Conservation (phyloP, 352 stramenopile genomes). For the Phytophthora palmivora region DNA sequence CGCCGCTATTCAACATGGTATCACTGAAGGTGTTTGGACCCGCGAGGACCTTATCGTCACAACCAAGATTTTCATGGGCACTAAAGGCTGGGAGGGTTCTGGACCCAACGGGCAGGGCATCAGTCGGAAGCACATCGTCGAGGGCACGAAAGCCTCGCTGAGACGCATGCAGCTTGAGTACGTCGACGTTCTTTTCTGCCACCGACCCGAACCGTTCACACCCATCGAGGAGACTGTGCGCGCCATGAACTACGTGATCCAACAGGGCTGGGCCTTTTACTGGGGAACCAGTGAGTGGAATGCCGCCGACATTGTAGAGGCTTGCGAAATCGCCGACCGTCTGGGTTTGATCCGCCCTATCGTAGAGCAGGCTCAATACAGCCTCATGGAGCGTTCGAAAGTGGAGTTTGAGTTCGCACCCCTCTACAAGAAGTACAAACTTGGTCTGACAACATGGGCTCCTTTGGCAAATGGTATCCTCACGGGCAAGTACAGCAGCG, state of each 20-base stretch:
- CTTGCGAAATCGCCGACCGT: constrained; percentile 42
- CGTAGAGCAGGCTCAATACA: constrained; percentile 65
- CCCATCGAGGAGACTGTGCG: constrained; percentile 21
- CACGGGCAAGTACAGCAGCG: constrained; percentile 67
- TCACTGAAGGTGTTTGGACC: constrained; percentile 22
- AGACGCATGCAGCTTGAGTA: constrained; percentile 34
- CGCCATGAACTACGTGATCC: constrained; percentile 16
- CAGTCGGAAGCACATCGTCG: constrained; percentile 38
- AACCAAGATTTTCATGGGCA: constrained; percentile 51
- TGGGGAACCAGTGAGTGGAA: constrained; percentile 31
- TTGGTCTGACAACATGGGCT: constrained; percentile 40
- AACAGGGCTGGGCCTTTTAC: constrained; percentile 18
- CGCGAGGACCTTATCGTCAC: constrained; percentile 39
- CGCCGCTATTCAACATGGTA: constrained; percentile 13
- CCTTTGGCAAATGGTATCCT: constrained; percentile 57
- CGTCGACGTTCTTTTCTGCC: constrained; percentile 52
- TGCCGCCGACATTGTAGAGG: constrained; percentile 59
- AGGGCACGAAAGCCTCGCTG: constrained; percentile 38
- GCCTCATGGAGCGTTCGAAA: constrained; percentile 58
- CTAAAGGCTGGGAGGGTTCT: constrained; percentile 2
- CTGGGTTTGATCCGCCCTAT: constrained; percentile 39
- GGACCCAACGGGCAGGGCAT: constrained; percentile 20
- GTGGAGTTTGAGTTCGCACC: constrained; percentile 60
- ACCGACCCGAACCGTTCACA: constrained; percentile 40
- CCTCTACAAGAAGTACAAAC: constrained; percentile 43